phyloP scores from a whole-genome alignment of 306 rosid species.

The Cucurbita argyrosperma region DNA sequence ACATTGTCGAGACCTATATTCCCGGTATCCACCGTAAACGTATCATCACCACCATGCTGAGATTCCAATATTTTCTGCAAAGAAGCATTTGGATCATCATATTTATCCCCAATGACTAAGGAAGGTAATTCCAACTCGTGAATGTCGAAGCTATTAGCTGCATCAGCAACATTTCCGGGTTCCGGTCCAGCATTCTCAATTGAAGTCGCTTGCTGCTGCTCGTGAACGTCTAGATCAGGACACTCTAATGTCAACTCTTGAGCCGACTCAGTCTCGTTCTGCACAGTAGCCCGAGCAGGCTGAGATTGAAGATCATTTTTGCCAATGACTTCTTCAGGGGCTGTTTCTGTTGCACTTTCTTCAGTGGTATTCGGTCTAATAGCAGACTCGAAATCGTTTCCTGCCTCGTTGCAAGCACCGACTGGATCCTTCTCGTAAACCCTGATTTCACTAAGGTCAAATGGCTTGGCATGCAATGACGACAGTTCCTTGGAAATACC shows the following conservation, averaged over 20 bases:
- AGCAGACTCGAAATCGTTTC: slow-evolving; percentile 32
- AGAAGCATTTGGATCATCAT: slow-evolving; percentile 28
- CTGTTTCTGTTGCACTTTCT: slow-evolving; percentile 18
- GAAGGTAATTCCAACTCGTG: slow-evolving; percentile 27
- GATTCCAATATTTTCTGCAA: slow-evolving; percentile 28
- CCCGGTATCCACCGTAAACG: slow-evolving; percentile 13
- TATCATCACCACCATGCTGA: slow-evolving; percentile 18
- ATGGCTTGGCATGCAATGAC: slow-evolving; percentile 34
- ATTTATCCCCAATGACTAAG: slow-evolving; percentile 25
- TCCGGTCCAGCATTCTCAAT: slow-evolving; percentile 19
- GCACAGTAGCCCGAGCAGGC: slow-evolving; percentile 19
- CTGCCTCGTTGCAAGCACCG: slow-evolving; percentile 24
- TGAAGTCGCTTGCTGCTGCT: slow-evolving; percentile 8
- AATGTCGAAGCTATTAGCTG: slow-evolving; percentile 19
- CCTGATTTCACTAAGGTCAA: slow-evolving; percentile 42
- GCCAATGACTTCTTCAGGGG: slow-evolving; percentile 17
- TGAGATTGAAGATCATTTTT: slow-evolving; percentile 34
- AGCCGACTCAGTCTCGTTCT: slow-evolving; percentile 19
- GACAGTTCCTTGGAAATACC: slow-evolving; percentile 54
- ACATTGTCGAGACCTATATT: slow-evolving; percentile 16
- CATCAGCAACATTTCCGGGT: slow-evolving; percentile 23
- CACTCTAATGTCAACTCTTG: slow-evolving; percentile 25
- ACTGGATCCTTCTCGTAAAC: slow-evolving; percentile 32
- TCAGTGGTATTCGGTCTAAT: slow-evolving; percentile 24
- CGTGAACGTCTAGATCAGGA: slow-evolving; percentile 22